Evolutionary conservation across 2,329 filamentous ascomycete genomes (phyloP).

Genomic region (Zymoseptoria brevis): DNA sequence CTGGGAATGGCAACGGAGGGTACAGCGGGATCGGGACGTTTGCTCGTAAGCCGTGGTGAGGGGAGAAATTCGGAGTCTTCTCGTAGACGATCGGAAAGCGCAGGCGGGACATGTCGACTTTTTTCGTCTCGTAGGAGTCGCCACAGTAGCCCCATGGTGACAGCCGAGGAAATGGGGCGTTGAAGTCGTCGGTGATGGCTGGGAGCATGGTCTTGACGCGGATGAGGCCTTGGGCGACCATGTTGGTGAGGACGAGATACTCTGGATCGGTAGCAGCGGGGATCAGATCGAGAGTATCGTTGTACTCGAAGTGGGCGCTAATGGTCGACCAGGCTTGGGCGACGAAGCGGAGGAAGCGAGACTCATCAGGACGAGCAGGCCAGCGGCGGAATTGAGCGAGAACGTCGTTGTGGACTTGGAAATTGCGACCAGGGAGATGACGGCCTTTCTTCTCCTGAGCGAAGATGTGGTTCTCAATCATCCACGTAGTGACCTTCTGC

Average conservation of each 20-base stretch:
- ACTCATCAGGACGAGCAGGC: slow-evolving; percentile 33
- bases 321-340: slow-evolving; percentile 19
- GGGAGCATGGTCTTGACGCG: slow-evolving; percentile 48
- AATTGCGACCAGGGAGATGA: slow-evolving; percentile 52
- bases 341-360: slow-evolving; percentile 20
- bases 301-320: slow-evolving; percentile 29
- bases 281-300: slow-evolving; percentile 40
- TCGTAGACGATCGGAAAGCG: slow-evolving; percentile 55
- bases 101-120: slow-evolving; percentile 57
- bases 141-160: slow-evolving; percentile 62
- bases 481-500: slow-evolving; percentile 46
- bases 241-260: slow-evolving; percentile 58
- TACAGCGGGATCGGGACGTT: slow-evolving; percentile 27
- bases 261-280: slow-evolving; percentile 55
- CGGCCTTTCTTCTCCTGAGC: slow-evolving; percentile 54
- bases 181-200: slow-evolving; percentile 48
- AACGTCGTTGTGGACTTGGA: slow-evolving; percentile 54
- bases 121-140: slow-evolving; percentile 62
- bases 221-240: slow-evolving; percentile 54
- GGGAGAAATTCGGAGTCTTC: slow-evolving; percentile 53
- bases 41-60: slow-evolving; percentile 44
- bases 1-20: slow-evolving; percentile 1
- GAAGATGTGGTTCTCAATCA: slow-evolving; percentile 48
- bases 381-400: slow-evolving; percentile 49
- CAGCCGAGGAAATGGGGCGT: slow-evolving; percentile 34